Base-by-base conservation (phyloP, 768 basidiomycete genomes). In the Panus rudis region DNA sequence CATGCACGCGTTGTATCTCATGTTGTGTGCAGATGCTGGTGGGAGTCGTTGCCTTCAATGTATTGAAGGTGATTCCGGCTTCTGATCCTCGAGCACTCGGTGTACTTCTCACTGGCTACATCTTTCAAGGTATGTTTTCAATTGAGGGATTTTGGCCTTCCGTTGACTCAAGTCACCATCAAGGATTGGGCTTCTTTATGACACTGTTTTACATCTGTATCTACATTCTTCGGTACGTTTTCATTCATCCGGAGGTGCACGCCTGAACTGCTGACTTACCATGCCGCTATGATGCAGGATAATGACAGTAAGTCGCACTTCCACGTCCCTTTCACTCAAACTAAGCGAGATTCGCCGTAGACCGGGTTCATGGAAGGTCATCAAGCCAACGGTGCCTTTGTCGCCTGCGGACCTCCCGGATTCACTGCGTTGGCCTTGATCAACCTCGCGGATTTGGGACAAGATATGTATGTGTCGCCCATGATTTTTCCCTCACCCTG, bases 201-300 rank as follows among this genome's bases (percentile, higher is more conserved):
- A 71, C 71, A 10, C 68, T 71, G 53, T 69, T 72, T 51, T 73
- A 74, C 45, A 65, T 74, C 28, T 69, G 69, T 53, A 71, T 72
- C 32, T 74, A 73, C 46, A 60, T 74, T 39, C 65, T 72, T 38
- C 61, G 69, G 63, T 68, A 35, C n/a, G 66, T 52, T n/a, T n/a
- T n/a, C n/a, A n/a, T n/a, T n/a, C n/a, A n/a, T n/a, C 39, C 28
- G 23, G 12, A 37, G 25, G 33, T 42, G 31, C 38, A 21, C 24
- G n/a, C 16, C 10, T 19, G 14, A 19, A 13, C 11, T 23, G 12
- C 33, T 44, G 35, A 49, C 24, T 45, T 24, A 30, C 20, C 16
- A 31, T 16, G n/a, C n/a, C n/a, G n/a, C n/a, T n/a, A n/a, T n/a
- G n/a, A n/a, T 27, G 2, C 44, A 50, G 69, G 13, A 64, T 71